Evolutionary conservation across 768 basidiomycete species (phyloP).

Genomic region (Multifurca ochricompacta): DNA sequence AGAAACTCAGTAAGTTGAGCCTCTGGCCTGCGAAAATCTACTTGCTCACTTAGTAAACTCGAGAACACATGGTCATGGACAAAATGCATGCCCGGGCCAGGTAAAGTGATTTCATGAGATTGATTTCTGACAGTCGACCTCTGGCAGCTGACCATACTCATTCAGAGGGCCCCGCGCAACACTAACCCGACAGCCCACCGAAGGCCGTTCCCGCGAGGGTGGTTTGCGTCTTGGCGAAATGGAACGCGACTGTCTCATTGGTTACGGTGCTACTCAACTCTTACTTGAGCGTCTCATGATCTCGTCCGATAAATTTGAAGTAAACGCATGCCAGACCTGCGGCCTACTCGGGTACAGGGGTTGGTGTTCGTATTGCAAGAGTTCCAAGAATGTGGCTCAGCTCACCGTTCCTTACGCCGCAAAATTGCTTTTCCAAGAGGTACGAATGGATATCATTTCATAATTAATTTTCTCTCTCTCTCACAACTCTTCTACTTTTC

Average conservation of each 20-base stretch:
- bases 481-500: background rate
- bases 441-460: constrained; percentile 28
- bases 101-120: constrained; percentile 33
- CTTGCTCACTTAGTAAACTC: constrained; percentile 8
- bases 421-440: constrained; percentile 88
- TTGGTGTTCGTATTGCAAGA: constrained; percentile 98
- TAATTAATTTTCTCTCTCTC: constrained; percentile 4
- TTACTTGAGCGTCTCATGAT: constrained; percentile 97
- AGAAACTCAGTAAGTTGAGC: constrained; percentile 94
- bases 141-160: constrained; percentile 26
- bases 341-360: constrained; percentile 92
- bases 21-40: background rate
- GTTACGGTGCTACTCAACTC: constrained; percentile 96
- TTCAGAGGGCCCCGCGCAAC: constrained; percentile 90
- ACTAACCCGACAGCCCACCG: constrained; percentile 94
- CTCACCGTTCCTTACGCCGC: constrained; percentile 96
- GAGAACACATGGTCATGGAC: constrained; percentile 99
- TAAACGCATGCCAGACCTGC: constrained; percentile 91
- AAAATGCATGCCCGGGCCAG: constrained; percentile 99
- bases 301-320: constrained; percentile 96
- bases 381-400: constrained; percentile 91
- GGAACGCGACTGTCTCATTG: constrained; percentile 98
- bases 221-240: constrained; percentile 96
- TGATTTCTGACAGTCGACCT: background rate
- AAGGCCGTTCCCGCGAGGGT: constrained; percentile 96